Percentiles rank a stretch among this genome's conserved stretches.
Evolutionary conservation across 352 stramenopile genomes (phyloP).

Genomic region (Globisporangium nunn): DNA sequence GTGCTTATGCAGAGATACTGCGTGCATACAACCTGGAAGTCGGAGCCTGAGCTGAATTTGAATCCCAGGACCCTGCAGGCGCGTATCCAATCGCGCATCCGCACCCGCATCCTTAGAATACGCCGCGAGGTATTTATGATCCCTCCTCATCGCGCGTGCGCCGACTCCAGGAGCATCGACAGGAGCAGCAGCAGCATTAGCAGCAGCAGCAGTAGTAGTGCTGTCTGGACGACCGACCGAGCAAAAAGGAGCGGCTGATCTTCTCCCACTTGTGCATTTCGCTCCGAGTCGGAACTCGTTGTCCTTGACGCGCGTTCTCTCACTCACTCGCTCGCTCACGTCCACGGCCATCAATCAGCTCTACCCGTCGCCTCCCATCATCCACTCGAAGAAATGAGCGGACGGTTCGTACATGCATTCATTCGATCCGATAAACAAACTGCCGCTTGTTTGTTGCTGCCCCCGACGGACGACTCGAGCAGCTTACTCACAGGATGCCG

Average conservation of each 20-base stretch:
- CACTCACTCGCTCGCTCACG: slow-evolving; percentile 1
- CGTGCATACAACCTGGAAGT: no score
- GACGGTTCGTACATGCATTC: background rate
- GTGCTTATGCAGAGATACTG: no score
- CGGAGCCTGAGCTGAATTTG: no score
- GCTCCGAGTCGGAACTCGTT: background rate
- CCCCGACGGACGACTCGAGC: no score
- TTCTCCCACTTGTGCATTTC: slow-evolving; percentile 5
- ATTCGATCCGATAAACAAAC: background rate
- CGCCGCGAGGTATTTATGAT: no score
- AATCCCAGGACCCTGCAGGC: no score
- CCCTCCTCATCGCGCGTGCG: no score
- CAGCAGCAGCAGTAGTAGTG: background rate
- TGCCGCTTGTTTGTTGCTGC: background rate
- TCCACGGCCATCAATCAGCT: background rate
- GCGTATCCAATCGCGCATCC: no score
- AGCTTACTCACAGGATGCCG: background rate
- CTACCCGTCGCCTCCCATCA: background rate
- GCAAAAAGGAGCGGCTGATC: background rate
- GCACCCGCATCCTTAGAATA: no score
- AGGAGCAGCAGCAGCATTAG: background rate
- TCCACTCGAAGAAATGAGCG: background rate
- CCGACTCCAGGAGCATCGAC: no score
- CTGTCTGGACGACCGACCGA: no score
- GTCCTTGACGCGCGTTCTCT: background rate